Evolutionary conservation across 345 rosid genomes (phyloP), one percentile per base, ranked within the genome.

Genomic region (Corymbia maculata): DNA sequence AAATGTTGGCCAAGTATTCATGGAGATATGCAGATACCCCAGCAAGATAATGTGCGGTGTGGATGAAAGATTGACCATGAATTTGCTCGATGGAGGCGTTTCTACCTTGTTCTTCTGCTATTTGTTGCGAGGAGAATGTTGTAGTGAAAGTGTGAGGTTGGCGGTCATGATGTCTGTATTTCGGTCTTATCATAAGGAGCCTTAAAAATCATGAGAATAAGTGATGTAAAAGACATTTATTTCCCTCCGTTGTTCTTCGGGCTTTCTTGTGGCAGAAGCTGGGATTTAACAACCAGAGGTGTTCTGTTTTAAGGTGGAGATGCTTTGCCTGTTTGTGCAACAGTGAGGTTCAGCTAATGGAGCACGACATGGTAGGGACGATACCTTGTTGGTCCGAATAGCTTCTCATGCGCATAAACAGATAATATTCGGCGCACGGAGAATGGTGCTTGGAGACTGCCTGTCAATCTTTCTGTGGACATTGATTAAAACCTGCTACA

Each of bases 11-110:
- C 9, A 49, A 51, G 9, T 91, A 86, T 59, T 16, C 26, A 6
- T 92, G 90, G 85, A 92, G 91, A 75, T 66, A 85, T 49, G 93
- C 94, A 28, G 88, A 93, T 86, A 93, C 94, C 6, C 95, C 95
- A 2, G 24, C 85, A 45, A 92, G 75, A 64, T 64, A n/a, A 64
- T 13, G 75, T 36, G 36, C 2, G 2, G 36, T 17, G 15, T 16
- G 5, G 9, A 64, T n/a, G 13, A n/a, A 64, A n/a, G 36, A 64
- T 64, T 13, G 75, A 13, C 36, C 70, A n/a, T 64, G 70, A 36
- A 64, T n/a, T 64, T 0, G 36, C 36, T 64, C 2, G 36, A 64
- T 64, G 36, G 75, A 13, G 30, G 68, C 6, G 42, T 66, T 68
- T 32, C 22, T 70, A 22, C 47, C 22, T 70, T 36, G 24, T 32